A percentile compares a stretch with the other conserved stretches of the same genome.
phyloP scores from a whole-genome alignment of 2,329 filamentous ascomycete genomes.

The Xylaria sp. region DNA sequence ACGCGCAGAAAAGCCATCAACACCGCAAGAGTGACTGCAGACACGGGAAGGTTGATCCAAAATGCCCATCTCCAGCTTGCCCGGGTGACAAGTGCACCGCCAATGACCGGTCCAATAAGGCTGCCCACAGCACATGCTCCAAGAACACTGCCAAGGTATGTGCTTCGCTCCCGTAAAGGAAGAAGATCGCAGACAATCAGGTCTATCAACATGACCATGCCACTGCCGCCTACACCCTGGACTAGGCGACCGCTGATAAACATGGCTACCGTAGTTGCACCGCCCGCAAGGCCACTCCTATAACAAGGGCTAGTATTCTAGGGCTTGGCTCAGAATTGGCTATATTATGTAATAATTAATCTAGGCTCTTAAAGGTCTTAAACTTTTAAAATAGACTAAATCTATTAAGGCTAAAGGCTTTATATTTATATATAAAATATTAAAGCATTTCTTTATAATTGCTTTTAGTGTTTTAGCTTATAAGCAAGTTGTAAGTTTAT shows the following conservation, averaged over 20 bases:
- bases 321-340: too few relatives aligned
- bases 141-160: constrained; percentile 45
- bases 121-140: constrained; percentile 40
- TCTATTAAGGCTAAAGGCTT: too few relatives aligned
- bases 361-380: too few relatives aligned
- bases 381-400: too few relatives aligned
- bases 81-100: constrained; percentile 21
- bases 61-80: constrained; percentile 1
- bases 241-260: constrained; percentile 49
- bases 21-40: too few relatives aligned
- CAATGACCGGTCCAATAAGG: constrained; percentile 39
- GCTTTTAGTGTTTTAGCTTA: too few relatives aligned
- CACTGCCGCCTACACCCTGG: constrained; percentile 48
- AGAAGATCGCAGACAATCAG: constrained; percentile 56
- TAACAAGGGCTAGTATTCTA: too few relatives aligned
- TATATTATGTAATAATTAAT: too few relatives aligned
- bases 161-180: constrained; percentile 50
- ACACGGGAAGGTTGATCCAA: constrained; percentile 23
- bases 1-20: too few relatives aligned
- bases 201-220: constrained; percentile 48
- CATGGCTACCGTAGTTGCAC: constrained; percentile 44
- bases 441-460: too few relatives aligned
- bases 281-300: constrained; percentile 53
- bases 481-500: too few relatives aligned
- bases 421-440: too few relatives aligned